Percentiles rank a stretch among this genome's conserved stretches.
phyloP scores from a whole-genome alignment of 305 asterid species.

The Fraxinus sp. region DNA sequence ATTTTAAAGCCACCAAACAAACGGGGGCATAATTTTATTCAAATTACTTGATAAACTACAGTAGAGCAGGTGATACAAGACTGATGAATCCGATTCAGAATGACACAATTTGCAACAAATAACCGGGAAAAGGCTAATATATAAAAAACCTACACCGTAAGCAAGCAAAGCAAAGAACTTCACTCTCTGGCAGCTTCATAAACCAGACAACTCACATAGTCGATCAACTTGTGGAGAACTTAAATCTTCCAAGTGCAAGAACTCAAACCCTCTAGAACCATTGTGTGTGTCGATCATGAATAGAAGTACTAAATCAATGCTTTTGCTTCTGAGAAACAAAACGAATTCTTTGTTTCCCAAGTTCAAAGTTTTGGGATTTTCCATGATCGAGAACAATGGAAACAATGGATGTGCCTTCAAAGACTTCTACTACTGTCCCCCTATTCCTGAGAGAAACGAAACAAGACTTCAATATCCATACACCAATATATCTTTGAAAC shows the following conservation, averaged over 20 bases:
- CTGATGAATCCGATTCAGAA: background rate
- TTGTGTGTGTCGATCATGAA: background rate
- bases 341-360: constrained; percentile 51
- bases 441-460: constrained; percentile 29
- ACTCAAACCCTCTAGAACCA: background rate
- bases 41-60: background rate
- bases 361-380: constrained; percentile 37
- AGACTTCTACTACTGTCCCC: constrained; percentile 54
- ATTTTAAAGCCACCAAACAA: too few relatives aligned
- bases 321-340: constrained; percentile 44
- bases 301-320: constrained; percentile 12
- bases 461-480: background rate
- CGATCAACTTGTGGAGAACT: background rate
- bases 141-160: background rate
- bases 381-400: constrained; percentile 47
- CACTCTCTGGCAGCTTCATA: background rate
- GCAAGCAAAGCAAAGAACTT: background rate
- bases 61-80: background rate
- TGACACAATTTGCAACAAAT: background rate
- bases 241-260: background rate
- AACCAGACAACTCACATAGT: background rate
- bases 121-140: background rate
- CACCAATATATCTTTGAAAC: background rate
- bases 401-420: constrained; percentile 39
- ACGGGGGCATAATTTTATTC: background rate